These are phyloP conservation scores for Aspergillus felis DNA, from an alignment of 2,329 filamentous ascomycete species.

Conservation along the genomic window DNA sequence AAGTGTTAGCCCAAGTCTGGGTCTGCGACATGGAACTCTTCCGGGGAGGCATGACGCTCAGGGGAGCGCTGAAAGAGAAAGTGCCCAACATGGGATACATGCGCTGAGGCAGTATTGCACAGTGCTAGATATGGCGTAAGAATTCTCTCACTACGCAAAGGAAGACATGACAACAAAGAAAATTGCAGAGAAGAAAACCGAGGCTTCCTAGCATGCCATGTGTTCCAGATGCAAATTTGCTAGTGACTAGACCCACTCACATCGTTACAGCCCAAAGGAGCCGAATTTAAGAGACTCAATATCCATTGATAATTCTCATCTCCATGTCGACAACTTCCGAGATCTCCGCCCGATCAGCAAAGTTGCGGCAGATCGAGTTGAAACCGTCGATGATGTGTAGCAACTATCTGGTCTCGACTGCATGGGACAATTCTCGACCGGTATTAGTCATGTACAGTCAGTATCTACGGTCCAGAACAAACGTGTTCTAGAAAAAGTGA, in stretches of 20 bases:
- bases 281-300: no score
- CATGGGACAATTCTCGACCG: not conserved
- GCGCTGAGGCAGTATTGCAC: not conserved
- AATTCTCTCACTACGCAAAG: not conserved
- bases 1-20: not conserved
- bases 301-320: no score
- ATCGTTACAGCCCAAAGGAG: no score
- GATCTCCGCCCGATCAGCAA: not conserved
- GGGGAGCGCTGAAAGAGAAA: no score
- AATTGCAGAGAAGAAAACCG: not conserved
- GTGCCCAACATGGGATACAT: not conserved
- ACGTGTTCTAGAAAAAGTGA: not conserved
- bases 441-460: no score
- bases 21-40: no score
- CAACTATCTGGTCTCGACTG: not conserved
- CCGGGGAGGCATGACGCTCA: no score
- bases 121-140: not conserved
- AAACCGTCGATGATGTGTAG: not conserved
- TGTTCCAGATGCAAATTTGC: no score
- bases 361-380: no score
- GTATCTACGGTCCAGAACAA: not conserved
- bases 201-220: not conserved
- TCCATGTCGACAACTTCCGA: not conserved
- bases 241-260: no score
- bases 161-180: no score